phyloP scores from a whole-genome alignment of 2,329 filamentous ascomycete species.

The Pseudogymnoascus sp. region DNA sequence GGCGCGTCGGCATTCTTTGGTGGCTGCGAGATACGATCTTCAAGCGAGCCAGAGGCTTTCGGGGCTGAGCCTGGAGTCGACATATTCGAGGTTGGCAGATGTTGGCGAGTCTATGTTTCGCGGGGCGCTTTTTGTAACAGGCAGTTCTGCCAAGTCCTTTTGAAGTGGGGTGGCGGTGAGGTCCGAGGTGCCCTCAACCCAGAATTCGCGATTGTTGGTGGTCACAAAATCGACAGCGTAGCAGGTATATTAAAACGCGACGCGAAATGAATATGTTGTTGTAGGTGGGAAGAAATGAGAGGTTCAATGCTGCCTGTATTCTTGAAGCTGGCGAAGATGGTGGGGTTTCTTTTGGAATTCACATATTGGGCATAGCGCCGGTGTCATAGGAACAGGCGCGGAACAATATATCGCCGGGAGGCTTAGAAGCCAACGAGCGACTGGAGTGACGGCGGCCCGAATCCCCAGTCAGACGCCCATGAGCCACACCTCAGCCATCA shows the following conservation, averaged over 20 bases:
- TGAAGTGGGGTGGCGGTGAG: conserved; percentile 4
- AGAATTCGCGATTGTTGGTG: background rate
- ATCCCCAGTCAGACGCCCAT: conserved; percentile 1
- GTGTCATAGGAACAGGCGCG: conserved; percentile 3
- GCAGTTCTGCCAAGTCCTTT: conserved; percentile 4
- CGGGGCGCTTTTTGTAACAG: background rate
- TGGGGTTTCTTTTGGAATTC: conserved; percentile 1
- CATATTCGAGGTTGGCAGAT: background rate
- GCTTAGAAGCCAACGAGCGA: conserved; percentile 1
- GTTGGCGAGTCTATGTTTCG: background rate
- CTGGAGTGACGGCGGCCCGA: conserved; percentile 1
- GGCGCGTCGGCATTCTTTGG: conserved; percentile 1
- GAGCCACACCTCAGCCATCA: conserved; percentile 7
- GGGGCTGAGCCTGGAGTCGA: conserved; percentile 2
- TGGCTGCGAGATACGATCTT: conserved; percentile 40
- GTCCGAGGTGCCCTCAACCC: background rate
- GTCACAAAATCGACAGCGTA: background rate
- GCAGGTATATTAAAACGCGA: background rate
- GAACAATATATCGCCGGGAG: background rate
- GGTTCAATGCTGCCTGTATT: conserved; percentile 5
- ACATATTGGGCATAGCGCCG: background rate
- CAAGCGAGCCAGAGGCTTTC: conserved; percentile 32
- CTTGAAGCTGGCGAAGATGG: conserved; percentile 3
- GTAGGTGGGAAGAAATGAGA: background rate
- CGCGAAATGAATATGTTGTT: background rate